A percentile compares a stretch with the other conserved stretches of the same genome.
Evolutionary conservation across 495 filamentous ascomycete species (phyloP).

Genomic region (Penicillium herquei): DNA sequence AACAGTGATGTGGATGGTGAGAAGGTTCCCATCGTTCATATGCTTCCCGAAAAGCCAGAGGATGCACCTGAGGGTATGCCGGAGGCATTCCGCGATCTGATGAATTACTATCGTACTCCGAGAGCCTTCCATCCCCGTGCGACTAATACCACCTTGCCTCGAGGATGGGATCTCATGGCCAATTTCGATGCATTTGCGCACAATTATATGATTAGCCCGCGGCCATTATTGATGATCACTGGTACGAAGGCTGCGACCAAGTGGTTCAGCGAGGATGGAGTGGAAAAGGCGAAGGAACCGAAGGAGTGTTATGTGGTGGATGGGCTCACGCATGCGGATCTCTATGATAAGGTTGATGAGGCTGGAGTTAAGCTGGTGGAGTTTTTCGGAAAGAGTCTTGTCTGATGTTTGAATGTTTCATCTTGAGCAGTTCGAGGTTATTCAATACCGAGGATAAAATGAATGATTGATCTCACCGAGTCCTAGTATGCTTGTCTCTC

Average conservation of each 20-base stretch:
- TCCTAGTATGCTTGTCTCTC: too few species aligned
- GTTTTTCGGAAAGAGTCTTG: not conserved
- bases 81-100: not conserved
- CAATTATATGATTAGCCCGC: too few species aligned
- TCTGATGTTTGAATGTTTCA: not conserved
- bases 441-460: too few species aligned
- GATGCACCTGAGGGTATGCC: slow-evolving; percentile 8
- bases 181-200: too few species aligned
- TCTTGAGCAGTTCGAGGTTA: not conserved
- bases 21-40: slow-evolving; percentile 7
- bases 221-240: too few species aligned
- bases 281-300: too few species aligned
- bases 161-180: too few species aligned
- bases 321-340: not conserved
- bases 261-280: too few species aligned
- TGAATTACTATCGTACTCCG: slow-evolving; percentile 2
- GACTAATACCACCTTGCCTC: not conserved
- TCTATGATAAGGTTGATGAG: not conserved
- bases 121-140: not conserved
- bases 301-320: too few species aligned
- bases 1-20: not conserved
- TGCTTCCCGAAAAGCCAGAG: slow-evolving; percentile 3
- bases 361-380: not conserved
- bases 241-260: too few species aligned
- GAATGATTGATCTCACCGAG: too few species aligned